These are phyloP conservation scores for Prinsepia uniflora DNA, from an alignment of 306 rosid species.

Conservation along the genomic window DNA sequence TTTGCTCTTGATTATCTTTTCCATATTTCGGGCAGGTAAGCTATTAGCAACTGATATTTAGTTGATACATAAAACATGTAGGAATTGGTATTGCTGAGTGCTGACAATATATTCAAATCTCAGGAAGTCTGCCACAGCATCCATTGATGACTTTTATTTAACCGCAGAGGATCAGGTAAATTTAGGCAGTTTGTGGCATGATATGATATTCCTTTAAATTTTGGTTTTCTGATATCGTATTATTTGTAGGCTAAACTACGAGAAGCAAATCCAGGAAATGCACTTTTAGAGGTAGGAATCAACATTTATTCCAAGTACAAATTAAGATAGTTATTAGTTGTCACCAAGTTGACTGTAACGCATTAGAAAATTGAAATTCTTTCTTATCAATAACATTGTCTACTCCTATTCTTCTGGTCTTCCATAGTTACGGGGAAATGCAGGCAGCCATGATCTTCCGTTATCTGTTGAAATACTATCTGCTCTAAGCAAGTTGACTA, in stretches of 20 bases:
- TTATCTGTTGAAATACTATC: constrained; percentile 68
- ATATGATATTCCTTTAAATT: constrained; percentile 13
- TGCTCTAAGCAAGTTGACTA: constrained; percentile 53
- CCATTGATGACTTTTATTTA: constrained; percentile 90
- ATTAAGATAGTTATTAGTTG: neutral
- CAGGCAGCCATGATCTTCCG: constrained; percentile 93
- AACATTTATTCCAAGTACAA: constrained; percentile 8
- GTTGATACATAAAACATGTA: neutral
- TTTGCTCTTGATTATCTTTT: constrained; percentile 90
- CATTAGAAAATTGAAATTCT: neutral
- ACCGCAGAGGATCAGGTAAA: constrained; percentile 82
- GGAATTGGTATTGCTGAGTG: constrained; percentile 20
- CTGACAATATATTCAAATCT: constrained; percentile 24
- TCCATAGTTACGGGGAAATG: constrained; percentile 72
- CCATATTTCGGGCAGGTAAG: constrained; percentile 49
- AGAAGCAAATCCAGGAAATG: constrained; percentile 68
- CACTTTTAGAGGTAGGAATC: constrained; percentile 78
- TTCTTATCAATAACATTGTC: neutral
- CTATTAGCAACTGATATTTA: constrained; percentile 1
- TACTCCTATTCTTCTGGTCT: constrained; percentile 12
- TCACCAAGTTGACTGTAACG: constrained; percentile 1
- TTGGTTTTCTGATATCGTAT: constrained; percentile 18
- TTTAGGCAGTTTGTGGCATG: constrained; percentile 14
- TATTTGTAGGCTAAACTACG: constrained; percentile 66
- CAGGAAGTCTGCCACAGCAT: constrained; percentile 85